Evolutionary conservation across 1,284 basidiomycete genomes (phyloP), one percentile per base, ranked within the genome.

Genomic region (Xerocomus minutiporus): DNA sequence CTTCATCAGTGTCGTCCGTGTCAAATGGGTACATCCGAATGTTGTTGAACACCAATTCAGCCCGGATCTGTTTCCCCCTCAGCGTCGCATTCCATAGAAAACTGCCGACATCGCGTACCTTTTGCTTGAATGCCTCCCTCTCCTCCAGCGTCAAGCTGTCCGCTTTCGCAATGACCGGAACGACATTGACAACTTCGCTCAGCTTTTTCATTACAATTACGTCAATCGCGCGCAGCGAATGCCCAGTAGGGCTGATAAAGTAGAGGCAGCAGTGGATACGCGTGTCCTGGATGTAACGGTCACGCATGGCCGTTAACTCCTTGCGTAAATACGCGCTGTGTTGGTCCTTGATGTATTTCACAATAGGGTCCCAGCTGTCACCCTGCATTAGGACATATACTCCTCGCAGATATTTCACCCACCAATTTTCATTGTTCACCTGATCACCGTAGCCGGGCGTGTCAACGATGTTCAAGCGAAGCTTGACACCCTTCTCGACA

Each of bases 261-360:
- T 95, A 99, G 54, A 99, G 73, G 71, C 91, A 94, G 79, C 94
- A 97, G 79, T 99, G 96, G 60, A 99, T 97, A 57, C 97, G 89
- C 20, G 96, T 97, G 75, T 99, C 97, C 68, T 92, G 89, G 65
- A 99, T 99, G 78, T 95, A 93, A 56, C 93, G 88, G 79, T 99
- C 97, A 61, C 97, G 88, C 89, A 95, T 94, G 6, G 97, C 96
- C 5, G 97, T 99, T 57, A 99, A 81, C 78, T 99, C 96, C 77
- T 99, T 99, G 71, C 97, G 90, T 53, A 99, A 84, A 76, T 98
- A 99, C 44, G 95, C 93, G 67, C 91, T 95, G 78, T 99, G 96
- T 72, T 99, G 96, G 79, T 99, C 97, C 76, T 94, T 91, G 76
- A 97, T 98, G 74, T 98, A 97, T 75, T 97, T 97, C 72, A 98